A percentile compares a stretch with the other conserved stretches of the same genome.
Evolutionary conservation across 495 filamentous ascomycete genomes (phyloP).

Genomic region (Penicillium riverlandense): DNA sequence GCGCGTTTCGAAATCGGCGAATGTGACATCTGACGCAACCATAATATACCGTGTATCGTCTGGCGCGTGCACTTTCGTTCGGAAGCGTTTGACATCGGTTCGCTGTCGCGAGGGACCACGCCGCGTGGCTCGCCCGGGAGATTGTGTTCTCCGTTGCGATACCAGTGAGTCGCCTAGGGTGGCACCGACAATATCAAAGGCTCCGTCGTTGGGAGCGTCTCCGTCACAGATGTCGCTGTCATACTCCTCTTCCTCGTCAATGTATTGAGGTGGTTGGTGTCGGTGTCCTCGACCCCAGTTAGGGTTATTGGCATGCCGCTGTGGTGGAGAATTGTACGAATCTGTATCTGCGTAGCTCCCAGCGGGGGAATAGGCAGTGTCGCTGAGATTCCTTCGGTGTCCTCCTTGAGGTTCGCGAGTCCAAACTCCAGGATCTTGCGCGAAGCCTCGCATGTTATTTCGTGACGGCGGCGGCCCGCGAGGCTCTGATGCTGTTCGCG

Average conservation of each 20-base stretch:
- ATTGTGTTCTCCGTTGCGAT: constrained; percentile 18
- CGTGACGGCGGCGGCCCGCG: constrained; percentile 29
- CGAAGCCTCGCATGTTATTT: constrained; percentile 18
- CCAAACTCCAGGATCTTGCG: constrained; percentile 7
- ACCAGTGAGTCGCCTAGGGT: background rate
- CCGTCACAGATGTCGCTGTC: constrained; percentile 62
- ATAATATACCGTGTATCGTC: constrained; percentile 95
- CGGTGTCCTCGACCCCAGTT: constrained; percentile 30
- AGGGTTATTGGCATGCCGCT: constrained; percentile 5
- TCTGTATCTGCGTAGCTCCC: constrained; percentile 58
- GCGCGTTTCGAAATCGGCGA: constrained; percentile 63
- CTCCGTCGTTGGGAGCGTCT: constrained; percentile 52
- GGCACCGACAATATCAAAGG: constrained; percentile 71
- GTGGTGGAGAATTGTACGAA: constrained; percentile 53
- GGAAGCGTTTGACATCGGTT: constrained; percentile 52
- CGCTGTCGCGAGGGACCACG: constrained; percentile 21
- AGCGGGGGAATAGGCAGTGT: constrained; percentile 20
- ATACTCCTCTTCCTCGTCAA: constrained; percentile 67
- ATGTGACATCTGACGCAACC: constrained; percentile 65
- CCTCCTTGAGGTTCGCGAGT: constrained; percentile 11
- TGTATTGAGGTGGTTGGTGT: constrained; percentile 49
- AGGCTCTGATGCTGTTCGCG: constrained; percentile 48
- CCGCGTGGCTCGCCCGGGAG: constrained; percentile 20
- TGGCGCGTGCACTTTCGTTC: constrained; percentile 78
- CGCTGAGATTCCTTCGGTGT: constrained; percentile 27